Conservation (phyloP, 129 eudicot genomes). For the Mikania micrantha region DNA sequence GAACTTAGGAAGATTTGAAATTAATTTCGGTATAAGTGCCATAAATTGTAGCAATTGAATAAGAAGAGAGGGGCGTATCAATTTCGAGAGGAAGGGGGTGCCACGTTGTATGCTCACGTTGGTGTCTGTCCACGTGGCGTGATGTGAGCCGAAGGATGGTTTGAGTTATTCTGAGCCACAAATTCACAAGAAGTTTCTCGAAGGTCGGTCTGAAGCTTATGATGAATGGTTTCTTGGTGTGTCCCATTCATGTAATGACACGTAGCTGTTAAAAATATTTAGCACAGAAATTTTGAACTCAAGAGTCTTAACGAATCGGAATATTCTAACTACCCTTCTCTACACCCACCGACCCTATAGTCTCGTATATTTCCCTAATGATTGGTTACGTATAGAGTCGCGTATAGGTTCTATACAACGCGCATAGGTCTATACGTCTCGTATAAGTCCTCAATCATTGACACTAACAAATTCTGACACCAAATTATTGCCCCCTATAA, state of each 20-base stretch:
- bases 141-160: constrained; percentile 35
- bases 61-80: constrained; percentile 50
- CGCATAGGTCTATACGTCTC: too few species aligned
- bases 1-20: neutral
- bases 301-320: too few species aligned
- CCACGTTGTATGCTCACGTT: constrained; percentile 76
- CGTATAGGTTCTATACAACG: too few species aligned
- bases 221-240: constrained; percentile 14
- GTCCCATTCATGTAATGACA: constrained; percentile 15
- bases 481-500: too few species aligned
- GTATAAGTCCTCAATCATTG: too few species aligned
- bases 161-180: constrained; percentile 48
- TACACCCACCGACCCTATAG: too few species aligned
- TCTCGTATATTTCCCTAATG: too few species aligned
- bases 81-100: constrained; percentile 34
- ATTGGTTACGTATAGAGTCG: too few species aligned
- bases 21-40: constrained; percentile 28
- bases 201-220: constrained; percentile 33
- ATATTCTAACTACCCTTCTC: too few species aligned
- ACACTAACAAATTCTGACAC: too few species aligned
- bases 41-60: constrained; percentile 21
- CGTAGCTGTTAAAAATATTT: constrained; percentile 18
- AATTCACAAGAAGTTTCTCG: constrained; percentile 65
- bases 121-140: constrained; percentile 52
- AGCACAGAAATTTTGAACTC: too few species aligned